A percentile compares a stretch with the other conserved stretches of the same genome.
These are phyloP conservation scores for Aspergillus fructus DNA, from an alignment of 2,329 filamentous ascomycete genomes.

Conservation along the genomic window DNA sequence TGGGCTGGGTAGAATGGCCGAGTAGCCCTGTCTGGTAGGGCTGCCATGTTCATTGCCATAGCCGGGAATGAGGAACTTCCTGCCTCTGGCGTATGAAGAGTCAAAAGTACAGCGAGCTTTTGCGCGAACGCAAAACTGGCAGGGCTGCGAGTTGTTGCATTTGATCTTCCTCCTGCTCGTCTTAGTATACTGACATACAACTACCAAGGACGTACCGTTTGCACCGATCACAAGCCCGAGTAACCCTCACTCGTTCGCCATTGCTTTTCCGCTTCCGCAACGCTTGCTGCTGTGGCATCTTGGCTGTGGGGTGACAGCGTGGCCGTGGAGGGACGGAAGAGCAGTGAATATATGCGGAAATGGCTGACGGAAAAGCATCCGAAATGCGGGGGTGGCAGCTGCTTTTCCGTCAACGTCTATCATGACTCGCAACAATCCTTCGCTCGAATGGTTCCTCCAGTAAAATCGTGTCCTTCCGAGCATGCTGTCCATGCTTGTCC, in stretches of 20 bases:
- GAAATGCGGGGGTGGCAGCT: not conserved
- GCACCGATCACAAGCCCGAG: conserved; percentile 41
- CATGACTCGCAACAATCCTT: not conserved
- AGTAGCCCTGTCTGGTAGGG: not conserved
- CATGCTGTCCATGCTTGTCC: too few relatives aligned
- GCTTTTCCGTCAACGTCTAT: not conserved
- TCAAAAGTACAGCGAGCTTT: conserved; percentile 17
- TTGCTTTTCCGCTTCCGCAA: not conserved
- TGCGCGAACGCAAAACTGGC: conserved; percentile 25
- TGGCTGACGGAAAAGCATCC: not conserved
- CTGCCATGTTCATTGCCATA: not conserved
- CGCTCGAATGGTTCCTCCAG: too few relatives aligned
- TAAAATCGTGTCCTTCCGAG: too few relatives aligned
- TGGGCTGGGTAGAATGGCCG: not conserved
- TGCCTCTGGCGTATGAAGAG: conserved; percentile 15
- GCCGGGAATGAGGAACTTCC: not conserved
- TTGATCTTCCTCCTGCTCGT: conserved; percentile 51
- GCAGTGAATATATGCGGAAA: not conserved
- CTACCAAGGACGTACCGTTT: conserved; percentile 17
- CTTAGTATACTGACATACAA: not conserved
- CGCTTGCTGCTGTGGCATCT: not conserved
- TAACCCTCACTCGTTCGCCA: conserved; percentile 32
- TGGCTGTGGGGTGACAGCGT: too few relatives aligned
- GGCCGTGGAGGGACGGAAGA: not conserved
- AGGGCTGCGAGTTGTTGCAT: conserved; percentile 56